Percentiles rank a stretch among this genome's conserved stretches.
phyloP scores from a whole-genome alignment of 768 basidiomycete genomes.

The Chalciporus sphaerocephalus region DNA sequence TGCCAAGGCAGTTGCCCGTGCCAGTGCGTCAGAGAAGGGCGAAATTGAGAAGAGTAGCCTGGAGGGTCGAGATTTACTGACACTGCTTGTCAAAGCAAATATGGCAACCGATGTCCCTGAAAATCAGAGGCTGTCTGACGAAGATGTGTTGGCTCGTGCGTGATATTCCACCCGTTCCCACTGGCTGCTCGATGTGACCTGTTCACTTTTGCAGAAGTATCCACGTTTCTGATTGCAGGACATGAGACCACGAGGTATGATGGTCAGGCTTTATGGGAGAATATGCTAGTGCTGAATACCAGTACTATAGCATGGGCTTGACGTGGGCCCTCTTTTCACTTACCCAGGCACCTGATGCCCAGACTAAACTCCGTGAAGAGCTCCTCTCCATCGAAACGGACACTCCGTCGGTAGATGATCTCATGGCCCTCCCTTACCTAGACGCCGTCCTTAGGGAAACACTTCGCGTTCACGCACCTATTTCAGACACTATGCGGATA shows the following conservation, averaged over 20 bases:
- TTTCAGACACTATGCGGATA: slow-evolving; percentile 39
- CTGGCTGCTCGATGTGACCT: neutral
- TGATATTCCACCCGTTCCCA: neutral
- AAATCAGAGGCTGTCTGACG: slow-evolving; percentile 53
- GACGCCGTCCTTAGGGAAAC: slow-evolving; percentile 61
- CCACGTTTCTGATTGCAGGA: slow-evolving; percentile 57
- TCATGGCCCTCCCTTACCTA: slow-evolving; percentile 64
- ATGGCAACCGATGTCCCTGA: slow-evolving; percentile 54
- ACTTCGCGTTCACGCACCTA: slow-evolving; percentile 51
- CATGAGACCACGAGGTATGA: slow-evolving; percentile 53
- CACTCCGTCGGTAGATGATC: slow-evolving; percentile 63
- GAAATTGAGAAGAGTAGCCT: slow-evolving; percentile 33
- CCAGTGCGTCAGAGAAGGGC: slow-evolving; percentile 19
- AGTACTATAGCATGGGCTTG: slow-evolving; percentile 35
- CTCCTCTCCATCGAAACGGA: slow-evolving; percentile 48
- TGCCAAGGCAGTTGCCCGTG: slow-evolving; percentile 42
- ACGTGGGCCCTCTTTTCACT: slow-evolving; percentile 61
- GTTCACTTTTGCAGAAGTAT: slow-evolving; percentile 43
- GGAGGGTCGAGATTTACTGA: slow-evolving; percentile 51
- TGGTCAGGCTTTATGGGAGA: too few relatives aligned
- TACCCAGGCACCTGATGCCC: slow-evolving; percentile 43
- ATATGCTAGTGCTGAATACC: too few relatives aligned
- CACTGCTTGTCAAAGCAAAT: too few relatives aligned
- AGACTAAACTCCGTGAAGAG: slow-evolving; percentile 57
- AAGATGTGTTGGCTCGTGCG: slow-evolving; percentile 57